phyloP scores from a whole-genome alignment of 192 early-diverging fungal species.

The Kappamyces sp. region DNA sequence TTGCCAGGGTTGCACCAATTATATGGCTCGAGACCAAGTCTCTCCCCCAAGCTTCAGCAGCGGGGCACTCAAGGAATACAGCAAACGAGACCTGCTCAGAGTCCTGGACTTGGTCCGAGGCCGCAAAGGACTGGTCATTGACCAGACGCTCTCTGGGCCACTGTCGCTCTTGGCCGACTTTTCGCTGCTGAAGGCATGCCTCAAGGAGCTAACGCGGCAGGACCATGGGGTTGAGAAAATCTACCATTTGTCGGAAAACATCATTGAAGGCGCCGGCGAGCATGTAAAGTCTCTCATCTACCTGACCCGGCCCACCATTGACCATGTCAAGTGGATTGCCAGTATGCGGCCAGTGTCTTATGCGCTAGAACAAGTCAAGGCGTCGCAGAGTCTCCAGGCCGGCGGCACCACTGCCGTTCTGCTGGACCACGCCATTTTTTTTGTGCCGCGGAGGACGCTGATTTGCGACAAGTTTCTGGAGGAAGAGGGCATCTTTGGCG shows the following conservation, averaged over 20 bases:
- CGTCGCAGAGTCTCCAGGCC: neutral
- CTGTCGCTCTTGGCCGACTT: slow-evolving; percentile 86
- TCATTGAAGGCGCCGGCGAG: slow-evolving; percentile 59
- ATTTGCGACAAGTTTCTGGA: slow-evolving; percentile 92
- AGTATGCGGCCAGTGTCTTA: slow-evolving; percentile 32
- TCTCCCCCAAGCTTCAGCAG: too few species aligned
- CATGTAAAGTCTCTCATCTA: slow-evolving; percentile 65
- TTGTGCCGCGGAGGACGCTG: slow-evolving; percentile 84
- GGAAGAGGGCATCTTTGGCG: slow-evolving; percentile 86
- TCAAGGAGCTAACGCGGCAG: slow-evolving; percentile 27
- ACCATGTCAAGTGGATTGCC: slow-evolving; percentile 80
- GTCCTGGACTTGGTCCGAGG: slow-evolving; percentile 83
- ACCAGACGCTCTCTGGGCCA: slow-evolving; percentile 61
- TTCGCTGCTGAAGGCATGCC: slow-evolving; percentile 65
- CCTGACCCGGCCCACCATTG: slow-evolving; percentile 70
- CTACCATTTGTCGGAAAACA: slow-evolving; percentile 67
- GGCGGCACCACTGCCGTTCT: neutral
- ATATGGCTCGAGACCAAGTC: too few species aligned
- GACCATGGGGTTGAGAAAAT: slow-evolving; percentile 97
- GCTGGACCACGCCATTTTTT: slow-evolving; percentile 47
- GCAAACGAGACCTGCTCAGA: slow-evolving; percentile 58
- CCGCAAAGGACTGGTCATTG: slow-evolving; percentile 84
- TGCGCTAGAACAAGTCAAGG: slow-evolving; percentile 12
- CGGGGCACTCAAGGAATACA: slow-evolving; percentile 45
- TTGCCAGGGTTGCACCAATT: too few species aligned